Evolutionary conservation across 2,329 filamentous ascomycete species (phyloP), one percentile per base, ranked within the genome.

Genomic region (Chalara sp.): DNA sequence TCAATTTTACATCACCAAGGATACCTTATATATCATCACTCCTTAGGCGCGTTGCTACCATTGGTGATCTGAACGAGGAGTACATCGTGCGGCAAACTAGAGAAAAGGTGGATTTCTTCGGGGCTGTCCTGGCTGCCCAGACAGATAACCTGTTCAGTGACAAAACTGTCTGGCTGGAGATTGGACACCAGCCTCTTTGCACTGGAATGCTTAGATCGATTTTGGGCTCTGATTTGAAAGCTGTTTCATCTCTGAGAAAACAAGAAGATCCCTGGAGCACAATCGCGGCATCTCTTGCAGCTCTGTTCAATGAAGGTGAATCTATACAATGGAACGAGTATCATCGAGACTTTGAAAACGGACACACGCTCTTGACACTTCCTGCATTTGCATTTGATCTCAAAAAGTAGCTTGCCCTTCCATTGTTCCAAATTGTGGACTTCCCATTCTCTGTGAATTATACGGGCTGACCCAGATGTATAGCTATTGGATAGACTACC

Each of bases 291-390:
- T 81, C 71, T 57, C 68, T 86, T 47, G 75, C 74, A 56, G 72
- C 76, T 4, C 70, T 90, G 0, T 80, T 86, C 67, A 68, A 69
- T 2, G 75, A 74, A 8, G 85, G 84, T 40, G 68, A 86, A 5
- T 70, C 75, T 40, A 70, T 89, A 52, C 74, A 84, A 63, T 90
- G 86, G 77, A 77, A 81, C 53, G 85, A 87, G 67, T 86, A 78
- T 61, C 80, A 86, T 67, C 72, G 74, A 39, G 73, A 79, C 47
- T 84, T 81, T 63, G 76, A 80, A 56, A 63, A 69, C 37, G 72
- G 73, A 1, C 76, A 82, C 39, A 70, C 76, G 44, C 68, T 87
- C 21, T 66, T 84, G n/a, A 70, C 76, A 7, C 68, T 88, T 5
- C 84, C 84, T 1, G 73, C 76, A 0, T 88, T 87, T 63, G 73